Base-by-base conservation (phyloP, 2,329 filamentous ascomycete species). In the Sporothrix schenckii region DNA sequence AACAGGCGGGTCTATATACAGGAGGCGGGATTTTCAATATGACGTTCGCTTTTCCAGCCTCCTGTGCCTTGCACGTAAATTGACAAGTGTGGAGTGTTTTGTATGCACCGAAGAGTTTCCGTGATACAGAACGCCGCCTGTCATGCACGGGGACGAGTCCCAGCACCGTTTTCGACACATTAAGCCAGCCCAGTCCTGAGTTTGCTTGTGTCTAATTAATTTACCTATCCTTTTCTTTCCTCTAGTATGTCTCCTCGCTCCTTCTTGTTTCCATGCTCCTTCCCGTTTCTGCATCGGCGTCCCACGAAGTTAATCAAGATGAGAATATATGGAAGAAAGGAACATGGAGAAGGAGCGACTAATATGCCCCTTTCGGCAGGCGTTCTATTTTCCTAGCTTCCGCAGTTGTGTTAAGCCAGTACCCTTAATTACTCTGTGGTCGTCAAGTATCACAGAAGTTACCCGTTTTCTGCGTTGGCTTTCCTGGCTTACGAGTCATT, bases 241-340 rank as follows among this genome's bases (percentile, higher is more conserved):
- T 47, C 49, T 9, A 16, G 47, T 27, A 27, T 65, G 27, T 11
- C 44, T 65, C 49, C 60, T n/a, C 16, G 24, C 27, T 65, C 44
- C 21, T 50, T 65, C 24, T 27, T 21, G 49, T 4, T 34, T 14
- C 44, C 44, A 47, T 65, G 41, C 27, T 65, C 24, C 41, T 65
- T 65, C 44, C 60, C 41, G 21, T 50, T 49, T 66, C 19, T 52
- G 24, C 61, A n/a, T 52, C n/a, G 30, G 47, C 47, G 65, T 67
- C 65, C 30, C 65, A 67, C 65, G 65, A 67, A 30, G 34, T 41
- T 44, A 54, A 44, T 67, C 65, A 67, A 66, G 24, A 39, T 52
- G 47, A 66, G 47, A 50, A 44, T 44, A 66, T 21, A 52, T 16
- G 39, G 39, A 47, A 13, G 21, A 63, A 47, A 27, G 58, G 39